Conservation (phyloP, 2,329 filamentous ascomycete genomes). For the Tothia fuscella region DNA sequence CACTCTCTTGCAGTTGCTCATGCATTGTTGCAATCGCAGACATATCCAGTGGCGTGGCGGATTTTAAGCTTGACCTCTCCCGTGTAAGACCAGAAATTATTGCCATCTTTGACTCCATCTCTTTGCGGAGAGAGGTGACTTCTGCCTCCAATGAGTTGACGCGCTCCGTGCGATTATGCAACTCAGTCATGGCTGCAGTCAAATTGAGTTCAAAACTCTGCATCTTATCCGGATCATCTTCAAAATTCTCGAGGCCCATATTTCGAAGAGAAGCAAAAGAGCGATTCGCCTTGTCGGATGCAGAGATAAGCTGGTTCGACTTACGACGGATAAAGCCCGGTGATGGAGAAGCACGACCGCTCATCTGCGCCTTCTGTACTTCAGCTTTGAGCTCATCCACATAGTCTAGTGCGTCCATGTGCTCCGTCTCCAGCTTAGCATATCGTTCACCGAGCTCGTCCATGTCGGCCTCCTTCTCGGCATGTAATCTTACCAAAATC, state of each 20-base stretch:
- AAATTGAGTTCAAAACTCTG: conserved; percentile 89
- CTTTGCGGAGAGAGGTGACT: conserved; percentile 71
- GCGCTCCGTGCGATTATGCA: conserved; percentile 75
- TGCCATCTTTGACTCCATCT: conserved; percentile 94
- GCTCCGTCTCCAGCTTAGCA: conserved; percentile 67
- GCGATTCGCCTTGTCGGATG: conserved; percentile 80
- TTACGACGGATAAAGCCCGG: conserved; percentile 81
- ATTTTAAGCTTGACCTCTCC: conserved; percentile 81
- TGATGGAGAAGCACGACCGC: conserved; percentile 44
- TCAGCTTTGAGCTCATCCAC: conserved; percentile 88
- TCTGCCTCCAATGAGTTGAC: conserved; percentile 85
- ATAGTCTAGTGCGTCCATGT: conserved; percentile 69
- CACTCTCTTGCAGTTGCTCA: conserved; percentile 77
- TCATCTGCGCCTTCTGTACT: conserved; percentile 61
- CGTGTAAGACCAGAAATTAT: conserved; percentile 91
- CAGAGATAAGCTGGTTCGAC: conserved; percentile 79
- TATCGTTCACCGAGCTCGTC: conserved; percentile 65
- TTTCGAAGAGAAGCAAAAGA: conserved; percentile 84
- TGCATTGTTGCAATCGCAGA: conserved; percentile 78
- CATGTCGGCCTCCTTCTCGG: conserved; percentile 67
- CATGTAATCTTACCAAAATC: conserved; percentile 55
- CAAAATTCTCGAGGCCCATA: conserved; percentile 77
- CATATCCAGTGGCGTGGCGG: conserved; percentile 72
- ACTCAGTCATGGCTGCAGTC: conserved; percentile 83
- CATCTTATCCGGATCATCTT: conserved; percentile 68